Conservation (phyloP, 148 eudicot species). For the Rhododendron ovatum region DNA sequence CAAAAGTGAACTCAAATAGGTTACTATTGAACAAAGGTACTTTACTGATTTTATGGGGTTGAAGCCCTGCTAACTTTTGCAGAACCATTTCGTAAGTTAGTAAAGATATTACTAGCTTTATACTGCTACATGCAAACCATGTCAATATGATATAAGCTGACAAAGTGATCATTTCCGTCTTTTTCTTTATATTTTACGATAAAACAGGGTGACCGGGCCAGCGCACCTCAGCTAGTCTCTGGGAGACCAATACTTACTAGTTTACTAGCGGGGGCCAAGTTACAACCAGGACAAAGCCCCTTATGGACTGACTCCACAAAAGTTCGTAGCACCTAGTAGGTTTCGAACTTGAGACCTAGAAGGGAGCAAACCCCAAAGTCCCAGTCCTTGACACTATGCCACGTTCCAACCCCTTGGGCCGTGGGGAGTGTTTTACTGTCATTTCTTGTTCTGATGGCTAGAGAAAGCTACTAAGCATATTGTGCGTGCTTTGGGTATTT, state of each 20-base stretch:
- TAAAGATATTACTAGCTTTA: background rate
- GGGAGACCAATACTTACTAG: background rate
- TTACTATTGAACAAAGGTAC: background rate
- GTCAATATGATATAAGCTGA: background rate
- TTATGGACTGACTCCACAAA: background rate
- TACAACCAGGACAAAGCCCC: background rate
- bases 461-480: background rate
- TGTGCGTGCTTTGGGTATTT: background rate
- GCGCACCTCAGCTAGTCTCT: background rate
- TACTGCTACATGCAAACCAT: background rate
- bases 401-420: background rate
- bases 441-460: background rate
- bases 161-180: background rate
- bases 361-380: background rate
- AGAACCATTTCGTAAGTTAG: background rate
- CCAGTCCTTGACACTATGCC: background rate
- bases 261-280: background rate
- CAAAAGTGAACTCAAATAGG: background rate
- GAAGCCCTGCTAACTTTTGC: background rate
- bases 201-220: background rate
- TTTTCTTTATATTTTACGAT: too few species aligned
- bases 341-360: background rate
- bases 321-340: background rate
- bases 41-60: background rate
- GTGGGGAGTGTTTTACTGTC: background rate